A percentile compares a stretch with the other conserved stretches of the same genome.
Conservation (phyloP, 2,329 filamentous ascomycete genomes). For the Paracamarosporium sp. region DNA sequence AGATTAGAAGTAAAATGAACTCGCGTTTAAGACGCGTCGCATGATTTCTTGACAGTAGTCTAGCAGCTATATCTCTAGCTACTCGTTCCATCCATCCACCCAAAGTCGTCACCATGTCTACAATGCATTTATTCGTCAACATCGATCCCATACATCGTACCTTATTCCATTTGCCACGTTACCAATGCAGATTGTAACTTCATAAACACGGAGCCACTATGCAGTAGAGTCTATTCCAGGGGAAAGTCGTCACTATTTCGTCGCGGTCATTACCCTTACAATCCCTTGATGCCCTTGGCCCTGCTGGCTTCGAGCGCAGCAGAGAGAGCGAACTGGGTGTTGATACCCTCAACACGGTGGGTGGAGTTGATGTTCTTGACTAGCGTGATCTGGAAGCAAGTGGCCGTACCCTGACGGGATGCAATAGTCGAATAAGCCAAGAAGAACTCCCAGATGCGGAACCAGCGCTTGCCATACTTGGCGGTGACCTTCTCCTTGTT, state of each 20-base stretch:
- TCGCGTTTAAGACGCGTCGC: not conserved
- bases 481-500: constrained; percentile 91
- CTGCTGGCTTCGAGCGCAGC: constrained; percentile 66
- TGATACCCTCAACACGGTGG: constrained; percentile 78
- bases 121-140: not conserved
- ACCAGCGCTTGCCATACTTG: constrained; percentile 97
- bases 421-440: constrained; percentile 84
- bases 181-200: not conserved
- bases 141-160: not conserved
- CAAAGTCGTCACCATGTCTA: not conserved
- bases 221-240: not conserved
- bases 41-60: not conserved
- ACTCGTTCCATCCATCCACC: not conserved
- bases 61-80: not conserved
- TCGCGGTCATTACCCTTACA: constrained; percentile 6
- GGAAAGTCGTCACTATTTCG: not conserved
- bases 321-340: constrained; percentile 70
- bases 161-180: not conserved
- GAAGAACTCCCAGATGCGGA: constrained; percentile 94
- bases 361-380: constrained; percentile 92
- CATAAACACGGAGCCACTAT: constrained; percentile 1
- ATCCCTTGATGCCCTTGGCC: constrained; percentile 34
- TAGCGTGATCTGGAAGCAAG: constrained; percentile 84
- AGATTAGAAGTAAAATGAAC: not conserved
- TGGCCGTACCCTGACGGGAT: constrained; percentile 82